Percentiles rank a stretch among this genome's conserved stretches.
Evolutionary conservation across 2,329 filamentous ascomycete species (phyloP).

Genomic region (Microcera coccophila): DNA sequence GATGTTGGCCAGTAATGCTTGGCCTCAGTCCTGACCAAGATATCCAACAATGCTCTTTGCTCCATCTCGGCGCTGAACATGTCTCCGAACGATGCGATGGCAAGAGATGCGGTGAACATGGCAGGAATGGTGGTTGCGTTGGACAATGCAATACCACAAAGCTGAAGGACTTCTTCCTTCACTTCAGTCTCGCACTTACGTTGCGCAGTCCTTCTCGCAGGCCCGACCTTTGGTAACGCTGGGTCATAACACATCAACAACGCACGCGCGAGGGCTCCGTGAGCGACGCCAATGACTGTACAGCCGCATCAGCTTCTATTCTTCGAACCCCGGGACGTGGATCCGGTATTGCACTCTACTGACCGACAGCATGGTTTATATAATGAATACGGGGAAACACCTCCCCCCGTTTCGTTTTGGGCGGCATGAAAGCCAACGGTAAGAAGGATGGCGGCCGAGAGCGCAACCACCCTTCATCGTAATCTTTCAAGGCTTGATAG

Average conservation of each 20-base stretch:
- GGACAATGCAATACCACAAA: conserved; percentile 57
- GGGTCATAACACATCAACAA: conserved; percentile 56
- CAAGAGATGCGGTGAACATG: conserved; percentile 55
- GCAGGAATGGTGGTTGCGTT: conserved; percentile 54
- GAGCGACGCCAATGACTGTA: conserved; percentile 55
- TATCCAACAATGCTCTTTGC: conserved; percentile 45
- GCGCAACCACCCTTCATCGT: conserved; percentile 44
- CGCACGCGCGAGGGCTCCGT: conserved; percentile 55
- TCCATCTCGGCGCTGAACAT: conserved; percentile 44
- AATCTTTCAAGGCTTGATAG: conserved; percentile 45
- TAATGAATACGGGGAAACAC: conserved; percentile 58
- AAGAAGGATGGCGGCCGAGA: conserved; percentile 48
- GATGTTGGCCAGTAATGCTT: conserved; percentile 52
- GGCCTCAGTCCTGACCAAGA: conserved; percentile 45
- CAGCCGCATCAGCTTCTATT: not conserved
- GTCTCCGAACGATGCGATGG: conserved; percentile 49
- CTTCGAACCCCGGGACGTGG: not conserved
- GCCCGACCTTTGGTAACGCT: conserved; percentile 47
- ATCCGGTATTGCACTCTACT: conserved; percentile 19
- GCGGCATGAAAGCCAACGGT: conserved; percentile 48
- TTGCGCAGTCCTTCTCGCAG: conserved; percentile 27
- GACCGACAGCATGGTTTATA: conserved; percentile 51
- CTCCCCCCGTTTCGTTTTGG: conserved; percentile 28
- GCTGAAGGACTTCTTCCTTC: conserved; percentile 44
- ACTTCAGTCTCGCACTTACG: conserved; percentile 38